These are phyloP conservation scores for Puccinia sorghi DNA, from an alignment of 1,284 basidiomycete species.

Conservation along the genomic window DNA sequence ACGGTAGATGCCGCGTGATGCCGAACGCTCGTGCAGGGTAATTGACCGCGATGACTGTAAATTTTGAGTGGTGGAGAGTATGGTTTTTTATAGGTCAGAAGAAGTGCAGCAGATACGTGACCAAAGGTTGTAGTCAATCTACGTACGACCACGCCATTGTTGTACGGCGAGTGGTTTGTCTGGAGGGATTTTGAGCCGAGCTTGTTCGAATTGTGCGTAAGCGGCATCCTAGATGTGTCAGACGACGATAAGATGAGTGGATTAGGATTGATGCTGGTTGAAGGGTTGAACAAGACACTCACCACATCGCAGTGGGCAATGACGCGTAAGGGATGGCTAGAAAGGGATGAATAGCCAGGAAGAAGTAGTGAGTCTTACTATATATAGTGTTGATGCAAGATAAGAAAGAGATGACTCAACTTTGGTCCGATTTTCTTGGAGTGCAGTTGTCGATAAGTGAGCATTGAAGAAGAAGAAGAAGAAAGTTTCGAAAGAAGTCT, in stretches of 20 bases:
- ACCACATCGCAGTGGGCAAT: slow-evolving; percentile 84
- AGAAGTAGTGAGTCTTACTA: neutral
- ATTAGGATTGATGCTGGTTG: no score
- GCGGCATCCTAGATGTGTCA: no score
- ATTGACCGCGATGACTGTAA: slow-evolving; percentile 77
- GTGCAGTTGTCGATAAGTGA: slow-evolving; percentile 35
- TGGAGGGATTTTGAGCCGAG: slow-evolving; percentile 46
- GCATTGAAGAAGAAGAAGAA: neutral
- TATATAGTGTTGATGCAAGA: no score
- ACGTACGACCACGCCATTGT: slow-evolving; percentile 74
- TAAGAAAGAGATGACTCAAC: neutral
- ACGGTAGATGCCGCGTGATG: slow-evolving; percentile 68
- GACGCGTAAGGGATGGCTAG: slow-evolving; percentile 61
- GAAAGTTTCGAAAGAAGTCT: neutral
- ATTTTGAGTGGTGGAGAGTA: slow-evolving; percentile 29
- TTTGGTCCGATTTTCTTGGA: slow-evolving; percentile 10
- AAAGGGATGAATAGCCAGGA: neutral
- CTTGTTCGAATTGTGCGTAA: slow-evolving; percentile 48
- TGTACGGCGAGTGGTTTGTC: slow-evolving; percentile 81
- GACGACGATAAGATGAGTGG: no score
- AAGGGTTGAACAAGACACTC: neutral
- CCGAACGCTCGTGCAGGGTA: slow-evolving; percentile 89
- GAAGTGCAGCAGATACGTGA: no score
- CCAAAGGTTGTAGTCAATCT: no score
- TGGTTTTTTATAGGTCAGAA: no score